Evolutionary conservation across 192 early-diverging fungal genomes (phyloP).

Genomic region (Helicostylum pulchrum): DNA sequence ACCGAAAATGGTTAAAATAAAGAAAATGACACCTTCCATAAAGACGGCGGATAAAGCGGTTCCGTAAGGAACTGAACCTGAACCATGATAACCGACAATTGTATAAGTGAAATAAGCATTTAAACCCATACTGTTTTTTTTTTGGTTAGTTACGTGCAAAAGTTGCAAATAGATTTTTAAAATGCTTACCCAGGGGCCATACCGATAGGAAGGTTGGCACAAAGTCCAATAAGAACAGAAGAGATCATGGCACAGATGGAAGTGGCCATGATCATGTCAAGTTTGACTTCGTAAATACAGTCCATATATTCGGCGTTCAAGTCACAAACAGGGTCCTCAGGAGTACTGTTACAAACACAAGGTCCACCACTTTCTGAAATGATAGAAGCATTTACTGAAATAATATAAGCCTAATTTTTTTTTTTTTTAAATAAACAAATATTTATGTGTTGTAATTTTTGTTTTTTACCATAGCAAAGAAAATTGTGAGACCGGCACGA

Average conservation of each 20-base stretch:
- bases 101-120: conserved; percentile 84
- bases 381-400: conserved; percentile 66
- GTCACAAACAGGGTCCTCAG: conserved; percentile 51
- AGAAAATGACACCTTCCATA: conserved; percentile 78
- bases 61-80: conserved; percentile 62
- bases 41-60: conserved; percentile 73
- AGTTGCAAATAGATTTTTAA: not conserved
- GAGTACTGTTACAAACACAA: conserved; percentile 59
- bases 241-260: conserved; percentile 64
- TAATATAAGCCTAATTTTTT: conserved; percentile 31
- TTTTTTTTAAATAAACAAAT: not conserved
- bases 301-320: conserved; percentile 54
- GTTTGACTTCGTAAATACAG: conserved; percentile 58
- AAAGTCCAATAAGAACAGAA: conserved; percentile 58
- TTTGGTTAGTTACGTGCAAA: not conserved
- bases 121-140: conserved; percentile 58
- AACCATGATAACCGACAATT: conserved; percentile 71
- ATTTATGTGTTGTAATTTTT: too few species aligned
- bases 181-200: conserved; percentile 66
- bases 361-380: conserved; percentile 67
- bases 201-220: conserved; percentile 75
- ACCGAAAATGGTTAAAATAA: conserved; percentile 71
- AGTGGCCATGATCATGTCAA: conserved; percentile 73
- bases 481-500: conserved; percentile 50
- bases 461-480: conserved; percentile 50